A percentile compares a stretch with the other conserved stretches of the same genome.
These are phyloP conservation scores for Backusella parvicylindrica DNA, from an alignment of 192 early-diverging fungal genomes.

Conservation along the genomic window DNA sequence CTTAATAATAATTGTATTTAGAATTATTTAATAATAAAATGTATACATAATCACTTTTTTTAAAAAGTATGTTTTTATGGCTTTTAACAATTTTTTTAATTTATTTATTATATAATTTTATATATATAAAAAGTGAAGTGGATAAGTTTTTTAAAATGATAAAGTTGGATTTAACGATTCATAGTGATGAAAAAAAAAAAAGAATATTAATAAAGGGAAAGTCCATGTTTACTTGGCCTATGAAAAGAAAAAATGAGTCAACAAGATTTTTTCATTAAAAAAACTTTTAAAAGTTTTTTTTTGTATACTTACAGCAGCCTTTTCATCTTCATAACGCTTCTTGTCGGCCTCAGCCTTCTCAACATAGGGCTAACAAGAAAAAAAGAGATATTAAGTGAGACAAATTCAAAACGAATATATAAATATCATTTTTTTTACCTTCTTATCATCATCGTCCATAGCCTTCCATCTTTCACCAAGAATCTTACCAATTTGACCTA, in stretches of 20 bases:
- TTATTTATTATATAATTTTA: background rate
- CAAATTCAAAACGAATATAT: background rate
- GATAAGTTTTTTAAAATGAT: background rate
- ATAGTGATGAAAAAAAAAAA: background rate
- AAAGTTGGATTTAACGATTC: background rate
- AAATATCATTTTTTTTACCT: constrained; percentile 22
- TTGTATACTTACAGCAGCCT: constrained; percentile 27
- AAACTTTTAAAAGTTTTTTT: background rate
- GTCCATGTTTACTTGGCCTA: background rate
- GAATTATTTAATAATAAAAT: background rate
- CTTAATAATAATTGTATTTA: background rate
- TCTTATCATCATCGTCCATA: constrained; percentile 33
- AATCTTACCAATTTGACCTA: constrained; percentile 40
- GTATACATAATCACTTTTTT: background rate
- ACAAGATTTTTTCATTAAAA: background rate
- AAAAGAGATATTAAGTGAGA: background rate
- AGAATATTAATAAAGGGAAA: background rate
- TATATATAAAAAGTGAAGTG: background rate
- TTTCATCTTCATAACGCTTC: constrained; percentile 39
- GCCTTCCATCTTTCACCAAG: constrained; percentile 44
- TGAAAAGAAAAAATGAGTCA: background rate
- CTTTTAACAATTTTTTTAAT: background rate
- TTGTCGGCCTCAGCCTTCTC: constrained; percentile 37
- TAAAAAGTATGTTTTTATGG: background rate
- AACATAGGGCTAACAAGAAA: constrained; percentile 21